phyloP scores from a whole-genome alignment of 1,284 basidiomycete species.

The Schizophyllum commune region DNA sequence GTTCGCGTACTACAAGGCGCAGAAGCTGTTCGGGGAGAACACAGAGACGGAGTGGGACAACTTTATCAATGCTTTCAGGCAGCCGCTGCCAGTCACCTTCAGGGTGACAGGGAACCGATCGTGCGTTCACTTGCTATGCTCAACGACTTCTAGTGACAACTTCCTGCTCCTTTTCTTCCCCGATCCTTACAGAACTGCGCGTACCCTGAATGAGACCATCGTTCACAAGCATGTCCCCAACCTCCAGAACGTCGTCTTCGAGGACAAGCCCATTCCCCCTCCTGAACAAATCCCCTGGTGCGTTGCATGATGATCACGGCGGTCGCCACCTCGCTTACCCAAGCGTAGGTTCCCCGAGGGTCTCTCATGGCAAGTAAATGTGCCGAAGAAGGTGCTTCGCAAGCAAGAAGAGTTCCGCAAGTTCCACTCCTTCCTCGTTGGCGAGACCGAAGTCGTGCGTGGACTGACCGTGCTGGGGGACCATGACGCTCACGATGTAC shows the following conservation, averaged over 20 bases:
- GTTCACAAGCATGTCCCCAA: constrained; percentile 73
- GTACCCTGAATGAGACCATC: constrained; percentile 67
- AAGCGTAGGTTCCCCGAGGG: constrained; percentile 80
- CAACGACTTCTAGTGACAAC: neutral
- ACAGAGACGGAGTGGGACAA: constrained; percentile 71
- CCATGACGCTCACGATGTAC: neutral
- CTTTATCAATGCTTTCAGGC: constrained; percentile 64
- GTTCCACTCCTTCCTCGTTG: constrained; percentile 95
- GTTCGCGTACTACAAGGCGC: constrained; percentile 70
- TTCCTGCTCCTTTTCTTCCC: neutral
- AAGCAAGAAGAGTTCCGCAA: constrained; percentile 92
- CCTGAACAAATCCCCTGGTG: constrained; percentile 84
- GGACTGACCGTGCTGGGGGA: neutral
- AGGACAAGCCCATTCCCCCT: constrained; percentile 71
- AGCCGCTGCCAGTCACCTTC: constrained; percentile 90
- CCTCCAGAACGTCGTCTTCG: constrained; percentile 70
- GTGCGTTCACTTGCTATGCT: constrained; percentile 37
- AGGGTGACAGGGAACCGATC: constrained; percentile 84
- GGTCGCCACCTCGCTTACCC: constrained; percentile 4
- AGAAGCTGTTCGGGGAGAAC: constrained; percentile 43
- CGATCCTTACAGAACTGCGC: constrained; percentile 48
- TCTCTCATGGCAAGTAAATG: constrained; percentile 94
- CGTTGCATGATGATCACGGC: constrained; percentile 12
- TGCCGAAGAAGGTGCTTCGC: constrained; percentile 84
- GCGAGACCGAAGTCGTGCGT: constrained; percentile 93